Percentiles rank a stretch among this genome's conserved stretches.
Conservation (phyloP, 2,329 filamentous ascomycete species). For the Colletotrichum neosansevieriae region DNA sequence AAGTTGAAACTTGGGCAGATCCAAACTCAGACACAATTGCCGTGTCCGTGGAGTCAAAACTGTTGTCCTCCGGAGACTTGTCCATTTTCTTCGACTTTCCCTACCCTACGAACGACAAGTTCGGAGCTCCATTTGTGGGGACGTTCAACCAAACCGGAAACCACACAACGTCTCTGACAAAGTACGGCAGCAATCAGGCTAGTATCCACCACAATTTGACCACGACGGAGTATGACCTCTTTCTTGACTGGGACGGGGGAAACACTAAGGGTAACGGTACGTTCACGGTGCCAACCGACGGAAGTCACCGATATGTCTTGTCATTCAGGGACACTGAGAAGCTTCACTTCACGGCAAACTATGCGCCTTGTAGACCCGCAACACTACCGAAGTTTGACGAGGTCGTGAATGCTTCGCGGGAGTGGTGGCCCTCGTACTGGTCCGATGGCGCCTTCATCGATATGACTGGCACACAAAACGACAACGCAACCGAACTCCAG, state of each 20-base stretch:
- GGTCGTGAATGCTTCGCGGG: conserved; percentile 48
- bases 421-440: conserved; percentile 65
- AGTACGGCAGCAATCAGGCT: conserved; percentile 46
- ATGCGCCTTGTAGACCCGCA: conserved; percentile 45
- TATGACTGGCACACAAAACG: conserved; percentile 53
- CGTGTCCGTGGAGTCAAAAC: conserved; percentile 55
- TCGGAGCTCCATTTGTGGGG: conserved; percentile 66
- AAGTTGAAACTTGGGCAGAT: conserved; percentile 59
- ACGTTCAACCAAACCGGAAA: conserved; percentile 60
- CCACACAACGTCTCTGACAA: conserved; percentile 55
- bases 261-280: conserved; percentile 44
- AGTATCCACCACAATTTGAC: conserved; percentile 58
- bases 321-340: conserved; percentile 43
- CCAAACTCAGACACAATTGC: conserved; percentile 60
- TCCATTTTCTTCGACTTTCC: conserved; percentile 66
- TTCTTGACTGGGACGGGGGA: conserved; percentile 51
- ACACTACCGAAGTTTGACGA: conserved; percentile 44
- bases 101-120: conserved; percentile 62
- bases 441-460: conserved; percentile 64
- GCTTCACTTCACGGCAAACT: conserved; percentile 49
- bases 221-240: conserved; percentile 56
- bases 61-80: conserved; percentile 53
- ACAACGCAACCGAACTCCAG: conserved; percentile 62
- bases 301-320: conserved; percentile 59
- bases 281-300: conserved; percentile 49